phyloP scores from a whole-genome alignment of 1,284 basidiomycete genomes.

The Apiotrichum domesticum region DNA sequence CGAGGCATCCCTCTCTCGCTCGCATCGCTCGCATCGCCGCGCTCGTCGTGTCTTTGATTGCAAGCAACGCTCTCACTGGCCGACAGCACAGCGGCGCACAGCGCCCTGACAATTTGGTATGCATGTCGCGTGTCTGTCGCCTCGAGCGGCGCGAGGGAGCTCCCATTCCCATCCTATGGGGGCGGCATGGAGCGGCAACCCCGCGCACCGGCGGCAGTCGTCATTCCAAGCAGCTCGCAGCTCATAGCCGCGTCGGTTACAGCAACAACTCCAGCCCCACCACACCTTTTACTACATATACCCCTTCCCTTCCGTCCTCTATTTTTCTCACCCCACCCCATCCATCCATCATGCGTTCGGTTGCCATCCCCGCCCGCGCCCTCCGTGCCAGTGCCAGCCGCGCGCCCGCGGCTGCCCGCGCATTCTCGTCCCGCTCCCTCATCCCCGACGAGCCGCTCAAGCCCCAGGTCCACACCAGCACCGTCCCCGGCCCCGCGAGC shows the following conservation, averaged over 20 bases:
- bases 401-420: background rate
- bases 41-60: too few species aligned
- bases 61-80: too few species aligned
- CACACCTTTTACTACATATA: background rate
- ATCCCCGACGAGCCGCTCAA: conserved; percentile 24
- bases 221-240: too few species aligned
- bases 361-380: conserved; percentile 3
- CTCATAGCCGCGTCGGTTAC: background rate
- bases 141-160: too few species aligned
- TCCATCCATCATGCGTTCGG: conserved; percentile 5
- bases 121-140: too few species aligned
- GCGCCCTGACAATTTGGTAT: too few species aligned
- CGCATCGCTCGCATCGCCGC: too few species aligned
- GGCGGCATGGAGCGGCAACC: too few species aligned
- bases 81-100: too few species aligned
- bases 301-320: background rate
- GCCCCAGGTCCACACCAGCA: conserved; percentile 17
- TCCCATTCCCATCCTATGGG: too few species aligned
- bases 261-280: background rate
- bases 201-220: too few species aligned
- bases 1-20: too few species aligned
- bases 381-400: background rate
- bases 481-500: conserved; percentile 27
- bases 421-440: conserved; percentile 24
- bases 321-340: background rate